phyloP scores from a whole-genome alignment of 306 rosid genomes.

The Sicyos baderoa region DNA sequence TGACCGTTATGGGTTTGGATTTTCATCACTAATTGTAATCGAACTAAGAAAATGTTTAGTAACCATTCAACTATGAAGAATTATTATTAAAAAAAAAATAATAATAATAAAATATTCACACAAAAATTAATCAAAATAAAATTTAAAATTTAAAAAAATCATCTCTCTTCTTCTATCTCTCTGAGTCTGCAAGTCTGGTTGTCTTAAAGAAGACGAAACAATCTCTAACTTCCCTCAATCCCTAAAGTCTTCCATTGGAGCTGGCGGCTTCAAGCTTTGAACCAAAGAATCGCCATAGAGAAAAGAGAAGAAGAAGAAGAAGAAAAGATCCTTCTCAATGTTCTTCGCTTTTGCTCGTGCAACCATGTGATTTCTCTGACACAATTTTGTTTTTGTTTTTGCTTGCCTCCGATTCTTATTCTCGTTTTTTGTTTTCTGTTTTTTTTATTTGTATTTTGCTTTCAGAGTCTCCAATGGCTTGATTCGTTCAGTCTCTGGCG shows the following conservation, averaged over 20 bases:
- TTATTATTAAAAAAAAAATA: not conserved
- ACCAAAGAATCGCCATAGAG: not conserved
- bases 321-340: constrained; percentile 29
- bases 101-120: not conserved
- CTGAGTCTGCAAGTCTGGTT: constrained; percentile 58
- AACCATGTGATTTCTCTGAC: constrained; percentile 86
- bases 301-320: constrained; percentile 6
- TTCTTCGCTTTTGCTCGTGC: constrained; percentile 40
- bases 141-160: constrained; percentile 18
- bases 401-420: constrained; percentile 16
- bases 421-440: constrained; percentile 5
- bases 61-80: too few species aligned
- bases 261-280: constrained; percentile 28
- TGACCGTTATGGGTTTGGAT: too few species aligned
- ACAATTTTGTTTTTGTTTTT: constrained; percentile 28
- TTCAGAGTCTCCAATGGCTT: constrained; percentile 51
- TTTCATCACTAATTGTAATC: too few species aligned
- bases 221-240: constrained; percentile 18
- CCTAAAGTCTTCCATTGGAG: constrained; percentile 15
- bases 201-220: constrained; percentile 82
- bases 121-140: constrained; percentile 19
- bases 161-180: constrained; percentile 22
- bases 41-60: too few species aligned
- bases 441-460: constrained; percentile 10
- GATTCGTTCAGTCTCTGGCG: constrained; percentile 56